A percentile compares a stretch with the other conserved stretches of the same genome.
Conservation (phyloP, 306 rosid species). For the Pyrus communis region DNA sequence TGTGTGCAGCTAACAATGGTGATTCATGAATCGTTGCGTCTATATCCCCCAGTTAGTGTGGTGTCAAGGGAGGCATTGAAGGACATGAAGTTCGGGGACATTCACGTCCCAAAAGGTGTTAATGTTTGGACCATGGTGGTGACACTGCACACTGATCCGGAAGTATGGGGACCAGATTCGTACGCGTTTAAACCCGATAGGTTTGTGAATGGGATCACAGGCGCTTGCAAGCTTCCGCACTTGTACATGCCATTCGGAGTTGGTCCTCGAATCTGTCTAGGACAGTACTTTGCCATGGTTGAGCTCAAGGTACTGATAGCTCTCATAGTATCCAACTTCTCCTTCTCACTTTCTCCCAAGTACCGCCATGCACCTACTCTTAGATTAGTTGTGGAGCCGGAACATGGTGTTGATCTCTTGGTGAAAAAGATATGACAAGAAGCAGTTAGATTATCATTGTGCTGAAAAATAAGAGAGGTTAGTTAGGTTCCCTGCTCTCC, state of each 20-base stretch:
- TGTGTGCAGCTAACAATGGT: conserved; percentile 23
- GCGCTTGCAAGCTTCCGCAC: conserved; percentile 27
- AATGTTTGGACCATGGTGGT: conserved; percentile 11
- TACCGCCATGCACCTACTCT: conserved; percentile 27
- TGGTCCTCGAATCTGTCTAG: conserved; percentile 15
- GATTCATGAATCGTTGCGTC: conserved; percentile 18
- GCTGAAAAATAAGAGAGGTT: not conserved
- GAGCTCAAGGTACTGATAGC: conserved; percentile 18
- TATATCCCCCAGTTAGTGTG: conserved; percentile 9
- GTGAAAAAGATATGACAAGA: conserved; percentile 20
- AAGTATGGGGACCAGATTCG: conserved; percentile 21
- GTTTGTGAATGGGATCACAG: conserved; percentile 11
- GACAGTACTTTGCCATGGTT: conserved; percentile 18
- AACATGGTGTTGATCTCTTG: conserved; percentile 31
- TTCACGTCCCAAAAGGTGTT: conserved; percentile 16
- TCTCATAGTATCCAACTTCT: conserved; percentile 34
- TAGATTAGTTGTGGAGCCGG: conserved; percentile 23
- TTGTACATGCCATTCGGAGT: conserved; percentile 22
- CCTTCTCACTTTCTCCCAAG: conserved; percentile 30
- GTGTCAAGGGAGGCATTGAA: conserved; percentile 19
- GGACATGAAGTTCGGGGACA: conserved; percentile 15
- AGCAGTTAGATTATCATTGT: not conserved
- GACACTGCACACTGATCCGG: conserved; percentile 4
- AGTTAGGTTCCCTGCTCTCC: no score
- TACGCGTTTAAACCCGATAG: conserved; percentile 19